Evolutionary conservation across 345 rosid species (phyloP).

Genomic region (Pistacia atlantica): DNA sequence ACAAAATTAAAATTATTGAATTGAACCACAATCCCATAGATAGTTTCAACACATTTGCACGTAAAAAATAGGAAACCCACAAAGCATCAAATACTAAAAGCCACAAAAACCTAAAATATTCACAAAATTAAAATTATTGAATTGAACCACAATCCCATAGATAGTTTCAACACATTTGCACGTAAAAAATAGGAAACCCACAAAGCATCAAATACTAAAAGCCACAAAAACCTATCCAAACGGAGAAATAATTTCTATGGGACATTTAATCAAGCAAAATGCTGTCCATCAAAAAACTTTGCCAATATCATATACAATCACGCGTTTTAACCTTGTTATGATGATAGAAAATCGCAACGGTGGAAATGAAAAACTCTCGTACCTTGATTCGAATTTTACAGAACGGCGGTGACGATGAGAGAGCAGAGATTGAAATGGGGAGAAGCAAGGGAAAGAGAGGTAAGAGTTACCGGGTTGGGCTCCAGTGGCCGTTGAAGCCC

Average conservation of each 20-base stretch:
- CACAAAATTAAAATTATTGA: not conserved
- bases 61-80: too few species aligned
- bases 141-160: not conserved
- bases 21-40: not conserved
- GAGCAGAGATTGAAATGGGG: too few species aligned
- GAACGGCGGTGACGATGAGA: too few species aligned
- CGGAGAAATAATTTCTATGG: not conserved
- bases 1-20: not conserved
- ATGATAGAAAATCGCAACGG: too few species aligned
- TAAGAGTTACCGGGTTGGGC: too few species aligned
- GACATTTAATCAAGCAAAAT: not conserved
- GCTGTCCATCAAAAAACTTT: not conserved
- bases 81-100: not conserved
- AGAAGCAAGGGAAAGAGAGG: too few species aligned
- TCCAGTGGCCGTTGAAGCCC: too few species aligned
- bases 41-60: not conserved
- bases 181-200: not conserved
- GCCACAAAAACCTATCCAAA: not conserved
- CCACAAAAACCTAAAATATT: not conserved
- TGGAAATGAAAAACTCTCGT: too few species aligned
- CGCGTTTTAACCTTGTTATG: too few species aligned
- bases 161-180: not conserved
- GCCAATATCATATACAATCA: not conserved
- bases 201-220: not conserved
- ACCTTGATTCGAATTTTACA: too few species aligned